Evolutionary conservation across 179 eudicot species (phyloP).

Genomic region (Nepenthes alata): DNA sequence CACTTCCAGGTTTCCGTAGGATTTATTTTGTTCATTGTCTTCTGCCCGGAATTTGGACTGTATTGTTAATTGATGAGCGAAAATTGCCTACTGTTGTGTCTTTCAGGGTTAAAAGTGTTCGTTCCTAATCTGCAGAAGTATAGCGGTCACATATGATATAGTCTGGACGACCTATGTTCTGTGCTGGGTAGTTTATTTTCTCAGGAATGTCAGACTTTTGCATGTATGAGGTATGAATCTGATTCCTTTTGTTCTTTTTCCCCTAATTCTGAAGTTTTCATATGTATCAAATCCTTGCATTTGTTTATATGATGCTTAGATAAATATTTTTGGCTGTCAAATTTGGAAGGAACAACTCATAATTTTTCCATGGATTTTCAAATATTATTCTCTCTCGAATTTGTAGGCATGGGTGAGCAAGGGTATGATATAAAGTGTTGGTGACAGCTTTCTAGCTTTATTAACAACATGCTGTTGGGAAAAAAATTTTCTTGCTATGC

Average conservation of each 20-base stretch:
- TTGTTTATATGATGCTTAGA: neutral
- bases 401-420: neutral
- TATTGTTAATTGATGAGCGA: slow-evolving; percentile 7
- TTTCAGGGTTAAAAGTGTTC: slow-evolving; percentile 1
- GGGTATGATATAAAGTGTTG: neutral
- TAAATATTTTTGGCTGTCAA: neutral
- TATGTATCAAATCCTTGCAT: neutral
- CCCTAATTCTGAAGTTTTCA: neutral
- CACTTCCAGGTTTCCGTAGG: neutral
- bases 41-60: neutral
- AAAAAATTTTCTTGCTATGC: too few relatives aligned
- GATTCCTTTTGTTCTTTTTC: neutral
- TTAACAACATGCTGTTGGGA: too few relatives aligned
- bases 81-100: neutral
- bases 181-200: slow-evolving; percentile 29
- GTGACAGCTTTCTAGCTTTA: neutral
- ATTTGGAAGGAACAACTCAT: too few relatives aligned
- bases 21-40: too few relatives aligned
- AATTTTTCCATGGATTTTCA: neutral
- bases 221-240: slow-evolving; percentile 48
- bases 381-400: neutral
- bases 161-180: slow-evolving; percentile 18
- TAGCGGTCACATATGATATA: slow-evolving; percentile 24
- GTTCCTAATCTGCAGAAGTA: slow-evolving; percentile 11
- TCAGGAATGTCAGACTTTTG: slow-evolving; percentile 57